Evolutionary conservation across 257 asterid species (phyloP).

Genomic region (Solanum tarapatanum): DNA sequence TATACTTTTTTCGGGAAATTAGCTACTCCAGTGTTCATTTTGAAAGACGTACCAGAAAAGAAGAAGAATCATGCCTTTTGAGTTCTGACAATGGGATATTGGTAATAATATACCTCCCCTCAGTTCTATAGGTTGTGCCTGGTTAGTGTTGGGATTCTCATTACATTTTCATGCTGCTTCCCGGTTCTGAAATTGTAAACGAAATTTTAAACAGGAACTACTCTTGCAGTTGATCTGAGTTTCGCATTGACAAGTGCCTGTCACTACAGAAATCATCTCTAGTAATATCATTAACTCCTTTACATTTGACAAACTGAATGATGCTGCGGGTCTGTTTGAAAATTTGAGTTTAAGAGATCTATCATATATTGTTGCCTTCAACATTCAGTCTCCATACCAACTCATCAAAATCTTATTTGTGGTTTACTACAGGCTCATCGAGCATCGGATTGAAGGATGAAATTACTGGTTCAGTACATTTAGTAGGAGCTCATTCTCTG

Average conservation of each 20-base stretch:
- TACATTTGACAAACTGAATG: neutral
- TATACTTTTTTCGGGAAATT: neutral
- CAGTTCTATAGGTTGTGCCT: neutral
- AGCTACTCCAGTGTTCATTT: neutral
- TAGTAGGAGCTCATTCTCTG: constrained; percentile 91
- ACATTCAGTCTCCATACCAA: neutral
- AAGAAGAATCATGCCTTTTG: neutral
- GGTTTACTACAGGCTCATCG: constrained; percentile 64
- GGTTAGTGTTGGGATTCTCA: neutral
- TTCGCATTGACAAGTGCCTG: neutral
- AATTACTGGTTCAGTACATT: constrained; percentile 93
- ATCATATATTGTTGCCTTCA: neutral
- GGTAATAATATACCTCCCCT: neutral
- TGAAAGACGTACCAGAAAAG: neutral
- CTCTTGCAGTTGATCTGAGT: neutral
- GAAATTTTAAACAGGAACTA: neutral
- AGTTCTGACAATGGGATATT: neutral
- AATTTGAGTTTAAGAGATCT: neutral
- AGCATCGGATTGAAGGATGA: constrained; percentile 89
- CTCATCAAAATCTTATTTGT: neutral
- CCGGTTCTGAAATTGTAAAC: neutral
- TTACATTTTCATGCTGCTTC: neutral
- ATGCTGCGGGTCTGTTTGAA: neutral
- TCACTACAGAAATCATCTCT: neutral
- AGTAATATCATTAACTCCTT: neutral